phyloP scores from a whole-genome alignment of 768 basidiomycete genomes.

The Mycena haematopus region DNA sequence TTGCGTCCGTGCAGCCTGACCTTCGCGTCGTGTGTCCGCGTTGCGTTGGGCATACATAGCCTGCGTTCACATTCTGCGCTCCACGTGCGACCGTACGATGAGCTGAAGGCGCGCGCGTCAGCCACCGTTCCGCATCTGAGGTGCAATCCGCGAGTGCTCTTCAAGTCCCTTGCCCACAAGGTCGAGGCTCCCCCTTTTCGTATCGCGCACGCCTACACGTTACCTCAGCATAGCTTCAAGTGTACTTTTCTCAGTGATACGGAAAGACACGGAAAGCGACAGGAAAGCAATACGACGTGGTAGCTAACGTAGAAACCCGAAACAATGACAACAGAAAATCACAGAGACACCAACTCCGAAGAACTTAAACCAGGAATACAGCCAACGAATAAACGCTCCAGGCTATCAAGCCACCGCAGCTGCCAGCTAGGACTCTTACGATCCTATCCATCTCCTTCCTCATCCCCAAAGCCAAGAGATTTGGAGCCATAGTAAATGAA shows the following conservation, averaged over 20 bases:
- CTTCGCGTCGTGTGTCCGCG: too few relatives aligned
- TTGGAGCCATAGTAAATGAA: slow-evolving; percentile 10
- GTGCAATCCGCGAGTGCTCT: too few relatives aligned
- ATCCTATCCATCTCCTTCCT: slow-evolving; percentile 24
- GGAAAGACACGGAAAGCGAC: not conserved
- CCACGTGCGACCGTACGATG: too few relatives aligned
- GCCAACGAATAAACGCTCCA: slow-evolving; percentile 22
- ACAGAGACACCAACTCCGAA: slow-evolving; percentile 18
- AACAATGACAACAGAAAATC: not conserved
- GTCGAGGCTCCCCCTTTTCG: too few relatives aligned
- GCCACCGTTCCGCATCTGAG: too few relatives aligned
- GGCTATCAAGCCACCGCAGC: slow-evolving; percentile 17
- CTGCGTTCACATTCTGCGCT: too few relatives aligned
- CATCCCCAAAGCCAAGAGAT: slow-evolving; percentile 20
- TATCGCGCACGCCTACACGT: too few relatives aligned
- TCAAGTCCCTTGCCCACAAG: too few relatives aligned
- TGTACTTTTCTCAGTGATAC: too few relatives aligned
- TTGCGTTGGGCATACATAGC: too few relatives aligned
- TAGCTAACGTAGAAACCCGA: not conserved
- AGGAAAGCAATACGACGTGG: not conserved
- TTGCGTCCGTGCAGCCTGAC: too few relatives aligned
- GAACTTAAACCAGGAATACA: slow-evolving; percentile 26
- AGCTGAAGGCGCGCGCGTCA: too few relatives aligned
- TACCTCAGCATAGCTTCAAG: slow-evolving; percentile 4
- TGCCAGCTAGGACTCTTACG: slow-evolving; percentile 22